phyloP scores from a whole-genome alignment of 148 eudicot genomes.

The Nyssa sinensis region DNA sequence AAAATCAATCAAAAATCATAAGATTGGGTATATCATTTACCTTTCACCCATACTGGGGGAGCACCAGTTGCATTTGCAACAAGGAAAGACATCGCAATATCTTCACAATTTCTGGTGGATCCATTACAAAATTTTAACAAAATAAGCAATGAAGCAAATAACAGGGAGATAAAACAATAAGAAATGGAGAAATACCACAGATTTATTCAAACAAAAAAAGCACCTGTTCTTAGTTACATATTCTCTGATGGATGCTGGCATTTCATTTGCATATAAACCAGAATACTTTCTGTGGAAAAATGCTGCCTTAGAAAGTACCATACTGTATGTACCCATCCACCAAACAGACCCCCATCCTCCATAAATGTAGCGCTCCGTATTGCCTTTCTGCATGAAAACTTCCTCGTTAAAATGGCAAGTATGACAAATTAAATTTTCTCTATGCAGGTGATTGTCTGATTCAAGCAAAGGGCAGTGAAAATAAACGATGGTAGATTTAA shows the following conservation, averaged over 20 bases:
- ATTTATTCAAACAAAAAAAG: conserved; percentile 7
- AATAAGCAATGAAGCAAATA: neutral
- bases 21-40: conserved; percentile 30
- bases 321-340: conserved; percentile 92
- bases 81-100: conserved; percentile 94
- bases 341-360: conserved; percentile 99
- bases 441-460: neutral
- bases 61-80: conserved; percentile 84
- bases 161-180: neutral
- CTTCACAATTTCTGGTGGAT: conserved; percentile 87
- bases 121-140: conserved; percentile 12
- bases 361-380: conserved; percentile 41
- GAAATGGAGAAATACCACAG: neutral
- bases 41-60: conserved; percentile 96
- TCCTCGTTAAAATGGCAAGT: conserved; percentile 9
- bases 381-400: conserved; percentile 40
- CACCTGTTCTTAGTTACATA: conserved; percentile 77
- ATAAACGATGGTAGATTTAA: neutral
- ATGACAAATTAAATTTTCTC: neutral
- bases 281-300: conserved; percentile 91
- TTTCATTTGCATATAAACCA: conserved; percentile 62
- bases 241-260: conserved; percentile 79
- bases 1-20: neutral
- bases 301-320: conserved; percentile 91
- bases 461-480: neutral